Evolutionary conservation across 2,329 filamentous ascomycete species (phyloP), one percentile per base, ranked within the genome.

Genomic region (Colletotrichum cordylinicola): DNA sequence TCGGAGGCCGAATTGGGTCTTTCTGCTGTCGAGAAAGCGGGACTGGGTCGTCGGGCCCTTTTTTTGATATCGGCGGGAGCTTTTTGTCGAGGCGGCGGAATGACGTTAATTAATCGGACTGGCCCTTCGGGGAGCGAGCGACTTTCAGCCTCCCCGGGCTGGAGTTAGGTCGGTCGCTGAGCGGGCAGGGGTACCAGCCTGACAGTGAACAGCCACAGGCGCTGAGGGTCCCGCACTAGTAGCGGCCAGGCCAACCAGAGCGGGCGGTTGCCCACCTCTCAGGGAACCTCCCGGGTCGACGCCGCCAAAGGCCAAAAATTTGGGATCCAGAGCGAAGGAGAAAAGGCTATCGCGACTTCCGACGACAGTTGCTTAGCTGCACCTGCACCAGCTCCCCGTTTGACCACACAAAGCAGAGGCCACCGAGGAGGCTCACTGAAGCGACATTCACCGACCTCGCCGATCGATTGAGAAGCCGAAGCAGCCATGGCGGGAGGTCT

Each of bases 401-500:
- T 10, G 61, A n/a, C 18, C 12, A 10, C n/a, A 33, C 15, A 29
- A 31, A 27, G 18, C 29, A 69, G 67, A 75, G 62, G 66, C 27
- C 37, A 77, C 76, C 61, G 74, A 78, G 68, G 73, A 69, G 62
- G 76, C 70, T 65, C 69, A 70, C 58, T 74, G 43, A 24, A 24
- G 61, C 61, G 56, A 76, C 69, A 16, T 52, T 61, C 43, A 24
- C 21, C 67, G 24, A 37, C 27, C 12, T 35, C n/a, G 71, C 62
- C 62, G 12, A 33, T 60, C 35, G 52, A 67, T 62, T 61, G 55
- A 67, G 55, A 72, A 62, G 55, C 66, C 69, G 39, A 68, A 27
- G 29, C 65, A 68, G 69, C 58, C 80, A 98, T 98, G 96, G 96
- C 95, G 79, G 96, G 96, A 82, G 95, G 95, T 79, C 90, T 92